These are phyloP conservation scores for Ophiosphaerella herpotricha DNA, from an alignment of 2,329 filamentous ascomycete genomes.

Conservation along the genomic window DNA sequence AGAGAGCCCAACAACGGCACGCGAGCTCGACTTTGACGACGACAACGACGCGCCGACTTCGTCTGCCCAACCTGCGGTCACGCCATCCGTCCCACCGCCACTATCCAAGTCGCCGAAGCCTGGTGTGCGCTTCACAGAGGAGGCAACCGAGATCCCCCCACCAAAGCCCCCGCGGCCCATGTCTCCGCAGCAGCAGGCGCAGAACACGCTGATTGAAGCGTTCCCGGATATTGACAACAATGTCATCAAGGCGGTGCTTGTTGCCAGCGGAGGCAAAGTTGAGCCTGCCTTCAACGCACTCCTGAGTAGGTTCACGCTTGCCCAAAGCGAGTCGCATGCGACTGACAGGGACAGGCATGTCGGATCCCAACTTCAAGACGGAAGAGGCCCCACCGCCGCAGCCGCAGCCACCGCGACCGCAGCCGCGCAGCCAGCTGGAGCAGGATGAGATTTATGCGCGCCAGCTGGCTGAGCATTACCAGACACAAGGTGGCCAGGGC, in stretches of 20 bases:
- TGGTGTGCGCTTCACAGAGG: conserved; percentile 54
- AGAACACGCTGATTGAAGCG: conserved; percentile 87
- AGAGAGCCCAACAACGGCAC: conserved; percentile 56
- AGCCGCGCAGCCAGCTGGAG: conserved; percentile 77
- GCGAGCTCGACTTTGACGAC: conserved; percentile 62
- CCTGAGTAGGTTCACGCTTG: conserved; percentile 63
- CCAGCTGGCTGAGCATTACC: conserved; percentile 90
- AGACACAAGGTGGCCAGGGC: conserved; percentile 45
- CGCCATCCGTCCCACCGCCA: conserved; percentile 46
- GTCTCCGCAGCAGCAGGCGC: conserved; percentile 81
- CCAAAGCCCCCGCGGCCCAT: conserved; percentile 81
- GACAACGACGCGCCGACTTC: conserved; percentile 53
- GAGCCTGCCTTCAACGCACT: conserved; percentile 96
- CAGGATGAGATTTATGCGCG: conserved; percentile 90
- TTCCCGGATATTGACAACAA: conserved; percentile 81
- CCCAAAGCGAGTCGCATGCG: neutral
- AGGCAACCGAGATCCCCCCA: conserved; percentile 62
- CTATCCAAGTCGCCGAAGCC: conserved; percentile 48
- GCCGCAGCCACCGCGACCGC: conserved; percentile 79
- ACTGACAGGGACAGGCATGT: conserved; percentile 52
- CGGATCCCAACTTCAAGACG: conserved; percentile 56
- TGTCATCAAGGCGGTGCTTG: conserved; percentile 85
- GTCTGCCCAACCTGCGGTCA: conserved; percentile 24
- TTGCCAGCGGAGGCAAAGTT: conserved; percentile 82
- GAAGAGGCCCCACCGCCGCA: conserved; percentile 69